Evolutionary conservation across 495 filamentous ascomycete species (phyloP).

Genomic region (Xylaria sp.): DNA sequence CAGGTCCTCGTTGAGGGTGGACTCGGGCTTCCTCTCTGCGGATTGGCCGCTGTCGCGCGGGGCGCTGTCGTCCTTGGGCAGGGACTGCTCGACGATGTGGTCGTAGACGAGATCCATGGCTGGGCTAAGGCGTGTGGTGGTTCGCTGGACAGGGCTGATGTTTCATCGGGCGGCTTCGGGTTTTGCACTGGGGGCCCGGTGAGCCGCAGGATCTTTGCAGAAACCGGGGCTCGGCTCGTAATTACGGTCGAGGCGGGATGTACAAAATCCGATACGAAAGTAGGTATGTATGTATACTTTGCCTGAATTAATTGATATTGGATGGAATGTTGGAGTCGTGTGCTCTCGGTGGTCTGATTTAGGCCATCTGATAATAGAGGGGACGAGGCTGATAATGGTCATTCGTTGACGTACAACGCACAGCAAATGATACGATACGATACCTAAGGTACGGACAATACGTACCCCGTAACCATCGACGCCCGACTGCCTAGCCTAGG

Average conservation of each 20-base stretch:
- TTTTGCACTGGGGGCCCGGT: constrained; percentile 12
- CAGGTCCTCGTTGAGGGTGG: constrained; percentile 83
- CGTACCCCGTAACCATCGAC: constrained; percentile 9
- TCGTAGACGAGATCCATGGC: constrained; percentile 97
- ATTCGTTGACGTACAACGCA: constrained; percentile 39
- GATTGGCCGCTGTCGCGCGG: constrained; percentile 48
- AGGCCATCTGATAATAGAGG: constrained; percentile 21
- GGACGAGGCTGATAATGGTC: constrained; percentile 39
- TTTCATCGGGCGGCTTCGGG: constrained; percentile 22
- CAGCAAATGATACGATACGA: constrained; percentile 25
- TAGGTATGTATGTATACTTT: constrained; percentile 12
- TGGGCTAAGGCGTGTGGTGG: neutral
- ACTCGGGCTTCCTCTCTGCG: constrained; percentile 51
- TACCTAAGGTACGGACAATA: too few relatives aligned
- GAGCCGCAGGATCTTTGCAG: neutral
- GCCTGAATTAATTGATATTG: neutral
- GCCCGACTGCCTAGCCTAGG: neutral
- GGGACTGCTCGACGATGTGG: constrained; percentile 86
- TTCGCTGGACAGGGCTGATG: neutral
- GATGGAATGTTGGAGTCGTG: neutral
- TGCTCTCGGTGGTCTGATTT: constrained; percentile 12
- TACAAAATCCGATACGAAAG: neutral
- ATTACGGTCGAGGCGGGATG: neutral
- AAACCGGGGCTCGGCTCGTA: neutral
- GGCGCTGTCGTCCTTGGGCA: constrained; percentile 60